These are phyloP conservation scores for Oropetium thomaeum DNA, from an alignment of 176 grass and related monocot species.

Conservation along the genomic window DNA sequence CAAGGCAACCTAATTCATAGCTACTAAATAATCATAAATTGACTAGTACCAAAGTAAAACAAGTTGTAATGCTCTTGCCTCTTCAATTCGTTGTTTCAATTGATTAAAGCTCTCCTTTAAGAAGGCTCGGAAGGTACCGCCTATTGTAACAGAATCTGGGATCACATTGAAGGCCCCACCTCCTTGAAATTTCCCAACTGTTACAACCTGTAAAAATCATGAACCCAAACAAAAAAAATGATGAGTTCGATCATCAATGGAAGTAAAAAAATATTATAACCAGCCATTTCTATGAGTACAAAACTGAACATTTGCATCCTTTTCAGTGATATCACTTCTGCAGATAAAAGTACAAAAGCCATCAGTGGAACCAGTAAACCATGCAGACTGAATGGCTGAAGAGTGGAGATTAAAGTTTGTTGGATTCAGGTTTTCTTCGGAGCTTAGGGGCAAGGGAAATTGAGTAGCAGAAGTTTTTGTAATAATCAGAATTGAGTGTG, in stretches of 20 bases:
- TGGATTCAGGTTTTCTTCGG: too few species aligned
- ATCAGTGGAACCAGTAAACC: background rate
- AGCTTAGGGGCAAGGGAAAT: too few species aligned
- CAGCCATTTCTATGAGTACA: background rate
- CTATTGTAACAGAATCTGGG: constrained; percentile 88
- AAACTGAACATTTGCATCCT: background rate
- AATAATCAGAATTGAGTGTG: too few species aligned
- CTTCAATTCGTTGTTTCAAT: constrained; percentile 76
- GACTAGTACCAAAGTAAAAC: background rate
- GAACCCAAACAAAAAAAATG: background rate
- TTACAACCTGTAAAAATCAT: constrained; percentile 65
- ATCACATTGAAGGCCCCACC: constrained; percentile 90
- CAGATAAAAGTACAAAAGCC: background rate
- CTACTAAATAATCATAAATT: constrained; percentile 1
- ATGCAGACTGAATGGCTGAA: background rate
- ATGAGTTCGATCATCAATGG: background rate
- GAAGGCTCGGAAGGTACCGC: constrained; percentile 89
- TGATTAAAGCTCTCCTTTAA: constrained; percentile 77
- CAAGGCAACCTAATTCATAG: too few species aligned
- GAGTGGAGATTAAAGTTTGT: background rate
- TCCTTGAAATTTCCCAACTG: constrained; percentile 94
- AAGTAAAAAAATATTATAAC: constrained; percentile 7
- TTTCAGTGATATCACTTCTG: constrained; percentile 14
- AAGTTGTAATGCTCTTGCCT: constrained; percentile 40
- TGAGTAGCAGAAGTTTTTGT: too few species aligned